phyloP scores from a whole-genome alignment of 345 rosid genomes.

The Syzygium oleosum region DNA sequence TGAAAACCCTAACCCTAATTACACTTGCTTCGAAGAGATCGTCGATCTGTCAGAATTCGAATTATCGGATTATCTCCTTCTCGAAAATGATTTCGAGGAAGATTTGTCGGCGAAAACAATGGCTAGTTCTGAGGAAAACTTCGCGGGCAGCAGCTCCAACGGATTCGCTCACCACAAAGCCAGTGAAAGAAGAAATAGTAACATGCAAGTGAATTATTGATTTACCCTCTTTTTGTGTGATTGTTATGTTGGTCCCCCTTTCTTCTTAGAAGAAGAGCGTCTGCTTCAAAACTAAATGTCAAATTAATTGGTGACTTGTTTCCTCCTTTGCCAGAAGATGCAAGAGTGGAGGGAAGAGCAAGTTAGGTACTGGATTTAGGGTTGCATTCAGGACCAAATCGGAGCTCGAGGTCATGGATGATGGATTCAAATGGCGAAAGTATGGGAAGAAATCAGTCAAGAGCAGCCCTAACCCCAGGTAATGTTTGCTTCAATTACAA shows the following conservation, averaged over 20 bases:
- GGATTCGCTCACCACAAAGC: not conserved
- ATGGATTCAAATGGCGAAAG: slow-evolving; percentile 92
- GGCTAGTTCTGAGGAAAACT: slow-evolving; percentile 17
- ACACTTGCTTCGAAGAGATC: not conserved
- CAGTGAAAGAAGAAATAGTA: slow-evolving; percentile 9
- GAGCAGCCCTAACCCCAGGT: slow-evolving; percentile 84
- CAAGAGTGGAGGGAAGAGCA: slow-evolving; percentile 11
- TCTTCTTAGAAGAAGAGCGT: not conserved
- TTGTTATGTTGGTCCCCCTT: not conserved
- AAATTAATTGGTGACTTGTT: not conserved
- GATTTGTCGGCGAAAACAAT: slow-evolving; percentile 19
- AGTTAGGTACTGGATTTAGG: slow-evolving; percentile 11
- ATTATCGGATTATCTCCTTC: slow-evolving; percentile 23
- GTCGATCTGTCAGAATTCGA: slow-evolving; percentile 12
- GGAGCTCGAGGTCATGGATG: slow-evolving; percentile 73
- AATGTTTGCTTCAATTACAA: not conserved
- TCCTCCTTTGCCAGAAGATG: slow-evolving; percentile 6
- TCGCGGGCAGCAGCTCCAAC: slow-evolving; percentile 11
- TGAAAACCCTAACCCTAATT: slow-evolving; percentile 35
- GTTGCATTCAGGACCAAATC: slow-evolving; percentile 83
- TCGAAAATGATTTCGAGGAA: slow-evolving; percentile 13
- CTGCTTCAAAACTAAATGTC: not conserved
- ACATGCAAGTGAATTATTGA: slow-evolving; percentile 29
- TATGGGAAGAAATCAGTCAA: slow-evolving; percentile 89
- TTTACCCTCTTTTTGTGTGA: not conserved